Percentiles rank a stretch among this genome's conserved stretches.
Conservation (phyloP, 2,329 filamentous ascomycete genomes). For the Arthrobotrys iridis region DNA sequence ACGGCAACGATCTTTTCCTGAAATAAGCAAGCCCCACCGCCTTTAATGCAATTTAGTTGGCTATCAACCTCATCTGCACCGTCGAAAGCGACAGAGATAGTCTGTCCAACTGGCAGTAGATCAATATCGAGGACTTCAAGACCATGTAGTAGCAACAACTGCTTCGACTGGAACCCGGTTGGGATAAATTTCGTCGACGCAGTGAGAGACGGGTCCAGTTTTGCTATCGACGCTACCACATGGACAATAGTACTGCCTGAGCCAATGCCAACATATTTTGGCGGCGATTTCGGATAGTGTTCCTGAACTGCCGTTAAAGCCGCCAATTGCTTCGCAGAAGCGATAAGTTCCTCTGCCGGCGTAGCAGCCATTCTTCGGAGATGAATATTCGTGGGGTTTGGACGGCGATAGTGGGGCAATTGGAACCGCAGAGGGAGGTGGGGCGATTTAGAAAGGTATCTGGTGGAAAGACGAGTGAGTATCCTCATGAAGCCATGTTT, state of each 20-base stretch:
- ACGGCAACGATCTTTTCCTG: constrained; percentile 96
- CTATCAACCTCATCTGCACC: constrained; percentile 54
- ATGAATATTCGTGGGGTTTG: background rate
- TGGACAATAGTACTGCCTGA: constrained; percentile 84
- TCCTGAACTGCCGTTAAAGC: constrained; percentile 78
- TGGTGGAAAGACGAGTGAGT: constrained; percentile 37
- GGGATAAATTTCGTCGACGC: constrained; percentile 83
- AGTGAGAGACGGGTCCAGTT: constrained; percentile 68
- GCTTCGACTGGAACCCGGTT: constrained; percentile 89
- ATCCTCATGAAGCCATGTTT: constrained; percentile 46
- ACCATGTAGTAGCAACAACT: constrained; percentile 82
- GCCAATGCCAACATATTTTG: constrained; percentile 77
- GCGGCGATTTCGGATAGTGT: constrained; percentile 67
- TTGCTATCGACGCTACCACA: constrained; percentile 81
- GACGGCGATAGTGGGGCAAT: constrained; percentile 20
- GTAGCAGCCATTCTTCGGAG: constrained; percentile 38
- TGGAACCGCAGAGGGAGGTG: background rate
- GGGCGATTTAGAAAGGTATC: background rate
- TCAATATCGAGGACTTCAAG: constrained; percentile 81
- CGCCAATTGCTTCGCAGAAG: constrained; percentile 74
- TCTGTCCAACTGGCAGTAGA: constrained; percentile 70
- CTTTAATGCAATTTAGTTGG: constrained; percentile 54
- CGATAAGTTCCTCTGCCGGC: constrained; percentile 32
- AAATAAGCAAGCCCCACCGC: constrained; percentile 91
- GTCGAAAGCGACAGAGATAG: constrained; percentile 53